phyloP scores from a whole-genome alignment of 495 filamentous ascomycete genomes.

The Aspergillus sparsus region DNA sequence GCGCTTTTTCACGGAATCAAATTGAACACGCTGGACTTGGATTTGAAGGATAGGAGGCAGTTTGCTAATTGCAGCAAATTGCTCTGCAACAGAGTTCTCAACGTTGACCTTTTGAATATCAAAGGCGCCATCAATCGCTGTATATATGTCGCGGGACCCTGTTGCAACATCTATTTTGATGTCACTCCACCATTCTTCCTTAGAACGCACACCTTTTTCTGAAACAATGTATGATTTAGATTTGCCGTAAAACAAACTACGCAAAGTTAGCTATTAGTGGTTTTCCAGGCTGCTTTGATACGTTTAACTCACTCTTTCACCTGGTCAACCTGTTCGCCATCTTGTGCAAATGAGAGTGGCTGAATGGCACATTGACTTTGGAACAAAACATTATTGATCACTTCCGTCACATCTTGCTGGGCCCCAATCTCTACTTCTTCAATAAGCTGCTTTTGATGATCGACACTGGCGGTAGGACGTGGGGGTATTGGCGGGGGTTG shows the following conservation, averaged over 20 bases:
- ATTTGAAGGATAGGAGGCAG: conserved; percentile 87
- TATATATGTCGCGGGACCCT: conserved; percentile 69
- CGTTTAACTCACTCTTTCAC: conserved; percentile 61
- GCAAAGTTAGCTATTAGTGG: conserved; percentile 14
- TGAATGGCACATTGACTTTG: conserved; percentile 87
- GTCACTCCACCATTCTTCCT: conserved; percentile 61
- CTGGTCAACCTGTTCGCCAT: conserved; percentile 76
- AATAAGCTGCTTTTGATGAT: conserved; percentile 41
- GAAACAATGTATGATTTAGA: conserved; percentile 56
- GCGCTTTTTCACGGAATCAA: conserved; percentile 57
- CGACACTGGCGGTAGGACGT: conserved; percentile 38
- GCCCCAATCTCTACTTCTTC: conserved; percentile 63
- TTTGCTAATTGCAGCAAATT: conserved; percentile 72
- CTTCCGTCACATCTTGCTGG: conserved; percentile 93
- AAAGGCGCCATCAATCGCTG: conserved; percentile 81
- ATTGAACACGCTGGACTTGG: conserved; percentile 79
- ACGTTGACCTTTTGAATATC: conserved; percentile 73
- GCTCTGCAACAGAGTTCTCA: conserved; percentile 59
- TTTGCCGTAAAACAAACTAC: conserved; percentile 59
- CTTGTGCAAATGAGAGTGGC: conserved; percentile 56
- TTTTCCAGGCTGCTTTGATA: neutral
- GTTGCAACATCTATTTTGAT: conserved; percentile 65
- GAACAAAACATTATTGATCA: conserved; percentile 87
- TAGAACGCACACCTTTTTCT: conserved; percentile 44
- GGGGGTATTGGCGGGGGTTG: conserved; percentile 52